Conservation (phyloP, 306 rosid species). For the Benincasa hispida region DNA sequence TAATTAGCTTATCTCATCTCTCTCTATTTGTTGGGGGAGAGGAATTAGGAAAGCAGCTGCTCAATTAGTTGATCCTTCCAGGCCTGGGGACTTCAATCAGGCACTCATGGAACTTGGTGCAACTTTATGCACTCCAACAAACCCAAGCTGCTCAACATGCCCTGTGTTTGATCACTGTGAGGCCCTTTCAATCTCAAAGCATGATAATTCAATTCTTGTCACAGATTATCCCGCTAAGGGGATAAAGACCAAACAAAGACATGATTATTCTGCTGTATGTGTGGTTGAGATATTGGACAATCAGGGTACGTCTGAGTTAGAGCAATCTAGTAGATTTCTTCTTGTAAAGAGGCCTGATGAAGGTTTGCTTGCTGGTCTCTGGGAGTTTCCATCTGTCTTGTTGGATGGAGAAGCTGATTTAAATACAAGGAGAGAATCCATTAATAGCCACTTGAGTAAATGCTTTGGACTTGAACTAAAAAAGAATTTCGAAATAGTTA, state of each 20-base stretch:
- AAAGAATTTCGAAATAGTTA: constrained; percentile 29
- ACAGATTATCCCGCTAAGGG: constrained; percentile 72
- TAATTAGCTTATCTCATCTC: constrained; percentile 5
- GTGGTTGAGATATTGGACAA: constrained; percentile 65
- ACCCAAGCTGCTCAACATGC: constrained; percentile 69
- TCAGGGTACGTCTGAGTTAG: constrained; percentile 15
- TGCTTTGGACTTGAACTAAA: constrained; percentile 35
- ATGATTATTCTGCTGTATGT: constrained; percentile 60
- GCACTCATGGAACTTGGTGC: constrained; percentile 98
- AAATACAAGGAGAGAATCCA: constrained; percentile 38
- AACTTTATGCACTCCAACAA: constrained; percentile 57
- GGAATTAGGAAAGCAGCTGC: constrained; percentile 70
- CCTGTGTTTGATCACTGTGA: constrained; percentile 59
- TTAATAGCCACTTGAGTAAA: constrained; percentile 32
- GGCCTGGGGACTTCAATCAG: constrained; percentile 93
- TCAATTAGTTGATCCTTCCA: constrained; percentile 62
- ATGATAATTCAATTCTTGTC: constrained; percentile 37
- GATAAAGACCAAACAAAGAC: constrained; percentile 48
- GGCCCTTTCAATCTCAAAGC: constrained; percentile 43
- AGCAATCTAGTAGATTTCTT: constrained; percentile 36
- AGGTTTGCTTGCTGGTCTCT: constrained; percentile 92
- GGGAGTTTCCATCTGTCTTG: constrained; percentile 89
- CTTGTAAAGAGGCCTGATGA: constrained; percentile 75
- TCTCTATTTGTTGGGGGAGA: background rate
- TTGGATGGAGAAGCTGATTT: constrained; percentile 45